phyloP scores from a whole-genome alignment of 345 rosid genomes.

The Raphanus raphanistrum region DNA sequence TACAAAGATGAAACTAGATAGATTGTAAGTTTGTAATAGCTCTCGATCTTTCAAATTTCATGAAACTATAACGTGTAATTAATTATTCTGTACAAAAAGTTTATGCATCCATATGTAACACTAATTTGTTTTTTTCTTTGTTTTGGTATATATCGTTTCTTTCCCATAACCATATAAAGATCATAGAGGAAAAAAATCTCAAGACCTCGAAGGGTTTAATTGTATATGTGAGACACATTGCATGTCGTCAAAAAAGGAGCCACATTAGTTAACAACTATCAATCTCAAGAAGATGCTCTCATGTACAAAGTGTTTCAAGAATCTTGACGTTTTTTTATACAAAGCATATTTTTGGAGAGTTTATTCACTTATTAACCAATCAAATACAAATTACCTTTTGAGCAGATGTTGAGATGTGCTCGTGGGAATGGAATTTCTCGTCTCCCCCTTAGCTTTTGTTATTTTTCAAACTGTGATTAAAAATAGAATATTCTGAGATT shows the following conservation, averaged over 20 bases:
- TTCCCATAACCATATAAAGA: not conserved
- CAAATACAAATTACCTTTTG: conserved; percentile 1
- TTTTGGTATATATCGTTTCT: not conserved
- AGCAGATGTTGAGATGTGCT: conserved; percentile 18
- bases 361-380: not conserved
- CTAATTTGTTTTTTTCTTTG: not conserved
- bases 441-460: not conserved
- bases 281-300: not conserved
- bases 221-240: not conserved
- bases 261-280: conserved; percentile 13
- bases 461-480: not conserved
- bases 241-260: not conserved
- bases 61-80: not conserved
- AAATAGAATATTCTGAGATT: not conserved
- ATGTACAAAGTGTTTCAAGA: conserved; percentile 13
- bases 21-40: conserved; percentile 18
- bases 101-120: not conserved
- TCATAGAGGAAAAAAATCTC: not conserved
- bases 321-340: conserved; percentile 7
- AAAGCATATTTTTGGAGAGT: conserved; percentile 10
- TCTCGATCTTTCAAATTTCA: not conserved
- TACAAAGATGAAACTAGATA: conserved; percentile 3
- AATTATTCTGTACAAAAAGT: not conserved
- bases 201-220: not conserved
- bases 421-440: not conserved